Conservation (phyloP, 331 rosid genomes). For the Spiraea crenata region DNA sequence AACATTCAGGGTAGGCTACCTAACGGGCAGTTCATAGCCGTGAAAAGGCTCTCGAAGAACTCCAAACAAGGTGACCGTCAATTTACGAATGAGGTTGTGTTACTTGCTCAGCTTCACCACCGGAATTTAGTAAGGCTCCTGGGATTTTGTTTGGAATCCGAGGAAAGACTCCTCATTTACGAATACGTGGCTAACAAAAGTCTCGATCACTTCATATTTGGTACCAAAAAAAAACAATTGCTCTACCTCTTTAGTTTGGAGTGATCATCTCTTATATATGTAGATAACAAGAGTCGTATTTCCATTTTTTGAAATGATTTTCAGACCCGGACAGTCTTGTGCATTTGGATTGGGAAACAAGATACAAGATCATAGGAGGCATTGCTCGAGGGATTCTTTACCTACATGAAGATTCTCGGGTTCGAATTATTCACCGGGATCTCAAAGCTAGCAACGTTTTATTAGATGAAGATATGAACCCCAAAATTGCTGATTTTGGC, state of each 20-base stretch:
- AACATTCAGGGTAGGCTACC: slow-evolving; percentile 17
- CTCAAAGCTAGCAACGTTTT: slow-evolving; percentile 7
- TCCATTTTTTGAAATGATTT: neutral
- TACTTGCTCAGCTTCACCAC: slow-evolving; percentile 27
- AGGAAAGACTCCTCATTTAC: slow-evolving; percentile 26
- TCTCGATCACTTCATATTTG: slow-evolving; percentile 26
- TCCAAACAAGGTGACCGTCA: slow-evolving; percentile 24
- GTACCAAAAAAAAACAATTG: neutral
- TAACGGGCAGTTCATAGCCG: slow-evolving; percentile 19
- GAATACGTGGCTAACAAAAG: slow-evolving; percentile 22
- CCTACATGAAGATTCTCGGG: slow-evolving; percentile 22
- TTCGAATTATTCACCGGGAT: slow-evolving; percentile 16
- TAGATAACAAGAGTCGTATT: neutral
- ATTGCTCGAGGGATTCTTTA: slow-evolving; percentile 22
- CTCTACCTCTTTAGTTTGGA: neutral
- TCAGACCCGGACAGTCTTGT: neutral
- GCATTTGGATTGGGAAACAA: slow-evolving; percentile 15
- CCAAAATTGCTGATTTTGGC: slow-evolving; percentile 19
- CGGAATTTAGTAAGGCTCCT: slow-evolving; percentile 28
- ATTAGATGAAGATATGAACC: slow-evolving; percentile 17
- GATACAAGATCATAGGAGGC: slow-evolving; percentile 11
- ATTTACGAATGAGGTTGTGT: slow-evolving; percentile 17
- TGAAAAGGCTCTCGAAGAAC: slow-evolving; percentile 23
- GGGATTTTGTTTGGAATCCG: slow-evolving; percentile 15
- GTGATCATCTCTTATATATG: neutral